Evolutionary conservation across 768 basidiomycete genomes (phyloP).

Genomic region (Serendipita sp.): DNA sequence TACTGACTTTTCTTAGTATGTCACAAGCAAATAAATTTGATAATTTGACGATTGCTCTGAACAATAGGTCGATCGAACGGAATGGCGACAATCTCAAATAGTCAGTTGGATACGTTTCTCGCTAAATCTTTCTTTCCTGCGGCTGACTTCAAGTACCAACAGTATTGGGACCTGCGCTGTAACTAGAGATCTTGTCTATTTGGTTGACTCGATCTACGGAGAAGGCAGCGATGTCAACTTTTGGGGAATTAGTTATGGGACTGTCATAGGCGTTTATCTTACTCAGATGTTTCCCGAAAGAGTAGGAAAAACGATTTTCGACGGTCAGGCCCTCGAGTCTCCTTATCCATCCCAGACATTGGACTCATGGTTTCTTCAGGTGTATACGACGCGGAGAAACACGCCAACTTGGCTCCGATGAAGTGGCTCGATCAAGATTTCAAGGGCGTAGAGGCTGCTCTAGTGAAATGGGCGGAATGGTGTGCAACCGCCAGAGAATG

Average conservation of each 20-base stretch:
- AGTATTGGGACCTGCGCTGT: background rate
- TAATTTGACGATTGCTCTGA: background rate
- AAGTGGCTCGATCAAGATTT: background rate
- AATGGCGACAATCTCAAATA: background rate
- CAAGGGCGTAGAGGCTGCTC: background rate
- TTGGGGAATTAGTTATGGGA: background rate
- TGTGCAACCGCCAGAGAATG: background rate
- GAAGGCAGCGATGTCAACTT: slow-evolving; percentile 1
- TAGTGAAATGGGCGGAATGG: background rate
- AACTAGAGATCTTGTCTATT: background rate
- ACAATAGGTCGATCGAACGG: background rate
- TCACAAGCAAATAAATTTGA: background rate
- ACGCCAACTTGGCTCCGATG: background rate
- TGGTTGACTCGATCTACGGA: background rate
- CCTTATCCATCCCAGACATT: too few relatives aligned
- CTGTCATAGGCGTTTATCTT: background rate
- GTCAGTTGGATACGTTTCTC: background rate
- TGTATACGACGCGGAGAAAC: background rate
- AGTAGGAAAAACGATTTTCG: background rate
- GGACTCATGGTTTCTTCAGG: background rate
- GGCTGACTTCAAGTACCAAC: background rate
- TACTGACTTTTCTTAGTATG: too few relatives aligned
- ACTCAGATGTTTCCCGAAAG: background rate
- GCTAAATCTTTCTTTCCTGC: background rate
- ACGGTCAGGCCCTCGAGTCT: background rate